phyloP scores from a whole-genome alignment of 768 basidiomycete species.

The Suillus brevipes region DNA sequence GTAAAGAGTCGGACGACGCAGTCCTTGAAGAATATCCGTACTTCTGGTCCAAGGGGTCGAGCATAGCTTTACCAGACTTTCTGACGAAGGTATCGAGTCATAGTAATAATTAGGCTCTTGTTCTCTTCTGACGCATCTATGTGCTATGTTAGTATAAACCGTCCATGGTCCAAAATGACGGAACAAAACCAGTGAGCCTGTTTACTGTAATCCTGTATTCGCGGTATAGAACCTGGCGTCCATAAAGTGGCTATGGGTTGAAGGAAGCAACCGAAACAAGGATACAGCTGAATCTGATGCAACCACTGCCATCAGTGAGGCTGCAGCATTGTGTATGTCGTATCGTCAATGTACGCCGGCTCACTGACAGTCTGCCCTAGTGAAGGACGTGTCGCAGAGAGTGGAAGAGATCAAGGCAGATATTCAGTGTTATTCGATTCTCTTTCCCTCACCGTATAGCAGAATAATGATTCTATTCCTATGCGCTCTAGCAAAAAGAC shows the following conservation, averaged over 20 bases:
- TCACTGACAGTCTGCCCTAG: slow-evolving; percentile 33
- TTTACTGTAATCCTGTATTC: not conserved
- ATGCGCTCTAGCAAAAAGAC: slow-evolving; percentile 69
- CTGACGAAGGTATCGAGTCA: slow-evolving; percentile 47
- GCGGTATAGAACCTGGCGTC: not conserved
- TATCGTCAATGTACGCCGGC: no score
- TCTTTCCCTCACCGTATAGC: slow-evolving; percentile 8
- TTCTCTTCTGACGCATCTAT: slow-evolving; percentile 7
- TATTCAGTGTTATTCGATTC: not conserved
- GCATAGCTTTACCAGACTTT: slow-evolving; percentile 50
- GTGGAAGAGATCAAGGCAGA: slow-evolving; percentile 62
- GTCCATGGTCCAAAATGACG: slow-evolving; percentile 78
- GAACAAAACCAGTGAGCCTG: slow-evolving; percentile 63
- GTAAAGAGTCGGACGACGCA: slow-evolving; percentile 37
- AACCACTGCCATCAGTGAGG: slow-evolving; percentile 46
- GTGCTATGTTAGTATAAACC: slow-evolving; percentile 58
- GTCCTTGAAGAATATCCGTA: slow-evolving; percentile 48
- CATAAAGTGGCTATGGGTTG: slow-evolving; percentile 69
- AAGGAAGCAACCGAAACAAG: slow-evolving; percentile 13
- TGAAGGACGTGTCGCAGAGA: slow-evolving; percentile 55
- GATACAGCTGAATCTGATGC: slow-evolving; percentile 12
- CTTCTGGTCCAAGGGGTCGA: slow-evolving; percentile 47
- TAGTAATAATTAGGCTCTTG: not conserved
- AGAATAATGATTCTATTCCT: slow-evolving; percentile 71
- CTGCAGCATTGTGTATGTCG: slow-evolving; percentile 41